Conservation (phyloP, 805 yeast genomes). For the Starmera caribaea region DNA sequence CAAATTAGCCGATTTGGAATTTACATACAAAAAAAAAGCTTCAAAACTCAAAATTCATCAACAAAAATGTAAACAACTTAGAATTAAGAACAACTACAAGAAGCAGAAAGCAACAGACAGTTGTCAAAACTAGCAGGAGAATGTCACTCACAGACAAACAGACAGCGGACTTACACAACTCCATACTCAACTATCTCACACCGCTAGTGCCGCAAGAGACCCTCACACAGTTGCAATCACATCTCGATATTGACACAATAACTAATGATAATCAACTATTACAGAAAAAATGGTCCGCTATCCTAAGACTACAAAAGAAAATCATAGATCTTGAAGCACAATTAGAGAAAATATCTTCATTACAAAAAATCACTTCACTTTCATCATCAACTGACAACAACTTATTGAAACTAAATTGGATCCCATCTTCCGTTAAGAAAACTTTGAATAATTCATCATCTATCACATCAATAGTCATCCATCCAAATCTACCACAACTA, state of each 20-base stretch:
- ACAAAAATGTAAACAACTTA: too few species aligned
- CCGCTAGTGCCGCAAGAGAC: constrained; percentile 15
- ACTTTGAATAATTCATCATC: constrained; percentile 31
- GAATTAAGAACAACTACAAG: too few species aligned
- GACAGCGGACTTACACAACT: constrained; percentile 34
- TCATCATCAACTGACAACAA: constrained; percentile 7
- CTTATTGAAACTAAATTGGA: constrained; percentile 15
- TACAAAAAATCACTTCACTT: constrained; percentile 27
- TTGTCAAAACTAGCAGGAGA: too few species aligned
- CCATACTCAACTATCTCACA: constrained; percentile 38
- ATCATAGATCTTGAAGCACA: constrained; percentile 63
- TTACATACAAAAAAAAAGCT: too few species aligned
- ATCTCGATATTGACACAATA: constrained; percentile 11
- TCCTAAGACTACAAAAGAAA: constrained; percentile 66
- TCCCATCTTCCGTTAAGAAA: constrained; percentile 15
- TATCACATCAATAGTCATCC: constrained; percentile 56
- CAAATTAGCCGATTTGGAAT: too few species aligned
- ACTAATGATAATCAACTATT: constrained; percentile 26
- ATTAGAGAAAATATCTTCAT: constrained; percentile 36
- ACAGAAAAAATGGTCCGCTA: constrained; percentile 83
- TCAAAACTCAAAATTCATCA: too few species aligned
- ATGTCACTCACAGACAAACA: constrained; percentile 32
- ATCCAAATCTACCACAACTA: constrained; percentile 61
- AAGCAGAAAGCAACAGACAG: background rate
- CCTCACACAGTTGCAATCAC: constrained; percentile 12